Base-by-base conservation (phyloP, 139 green algal species). In the Deuterostichococcus epilithicus region DNA sequence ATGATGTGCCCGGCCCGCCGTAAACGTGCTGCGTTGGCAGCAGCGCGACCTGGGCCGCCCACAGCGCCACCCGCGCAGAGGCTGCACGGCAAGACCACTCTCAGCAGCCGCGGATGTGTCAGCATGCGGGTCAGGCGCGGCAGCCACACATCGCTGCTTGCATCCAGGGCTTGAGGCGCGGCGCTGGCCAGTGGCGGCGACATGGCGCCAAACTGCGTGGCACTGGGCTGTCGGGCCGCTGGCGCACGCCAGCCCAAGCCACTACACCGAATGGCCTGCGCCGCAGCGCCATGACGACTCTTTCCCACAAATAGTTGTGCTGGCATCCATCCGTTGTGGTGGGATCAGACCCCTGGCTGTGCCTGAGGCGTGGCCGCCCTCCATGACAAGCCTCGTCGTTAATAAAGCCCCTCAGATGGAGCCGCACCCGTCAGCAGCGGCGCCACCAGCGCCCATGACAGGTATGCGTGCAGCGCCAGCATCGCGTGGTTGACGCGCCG, bases 401-500 rank as follows among this genome's bases (percentile, higher is more conserved):
- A n/a, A n/a, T n/a, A n/a, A n/a, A n/a, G 42, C 34, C 37, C 45
- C 34, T 45, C 15, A 15, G 0, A 28, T n/a, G 20, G 1, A 33
- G 8, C 1, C 73, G 6, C 58, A 85, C 83, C 85, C 67, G 70
- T 75, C 0, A 85, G 63, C 0, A 60, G 71, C 1, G 88, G 80
- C 26, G 81, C 37, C n/a, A 91, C 83, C 20, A 95, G 79, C 28
- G 80, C 85, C 81, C 78, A 85, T 2, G 91, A 96, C 6, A 87
- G 82, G 68, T 86, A 93, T 28, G 78, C 79, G 75, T 92, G 85
- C 45, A 86, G 58, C 5, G 76, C 66, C 67, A 93, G 84, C 77
- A 97, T 90, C 20, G 32, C 78, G 80, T 93, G 88, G 77, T 96
- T 95, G 68, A 88, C 83, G 47, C 74, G 68, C 36, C 76, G 73